Base-by-base conservation (phyloP, 441 rosid genomes). In the Capsella rubella region DNA sequence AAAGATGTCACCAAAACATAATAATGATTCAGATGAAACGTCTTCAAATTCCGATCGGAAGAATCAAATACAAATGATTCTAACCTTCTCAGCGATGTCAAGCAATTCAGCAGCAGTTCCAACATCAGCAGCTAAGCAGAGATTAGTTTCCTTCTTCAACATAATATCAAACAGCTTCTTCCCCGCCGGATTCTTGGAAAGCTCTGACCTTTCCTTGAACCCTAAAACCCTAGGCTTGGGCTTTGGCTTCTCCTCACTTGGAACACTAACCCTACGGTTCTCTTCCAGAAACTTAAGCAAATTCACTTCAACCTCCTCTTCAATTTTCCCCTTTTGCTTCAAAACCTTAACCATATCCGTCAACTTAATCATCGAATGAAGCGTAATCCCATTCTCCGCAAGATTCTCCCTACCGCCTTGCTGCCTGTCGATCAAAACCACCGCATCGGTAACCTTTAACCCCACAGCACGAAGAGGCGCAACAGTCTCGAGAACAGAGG, bases 51-150 rank as follows among this genome's bases (percentile, higher is more conserved):
- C 6, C 1, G 3, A 54, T 34, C 45, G 7, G 1, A 50, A 49
- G 14, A 10, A 52, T 0, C 8, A 39, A 39, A 39, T 10, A 10
- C 4, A 10, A n/a, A 28, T 27, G 32, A 6, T 49, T 3, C 80
- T 51, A 32, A 89, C 97, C 85, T 92, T 90, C 35, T 95, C 96
- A 2, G 98, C 97, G 52, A 95, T 80, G 1, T 87, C 86, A 49
- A 95, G 96, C 88, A 92, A 81, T 72, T 92, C 93, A 21, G 88
- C 87, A 4, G 97, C 97, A 39, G 97, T 85, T 28, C 87, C 90
- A 68, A 90, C 99, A 76, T 90, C 99, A 35, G 98, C 99, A 40
- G 98, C 99, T 68, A 92, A 80, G 47, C 98, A 92, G 43, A 95
- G 84, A 85, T 92, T 92, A 14, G 89, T 90, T 81, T 95, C 87